phyloP scores from a whole-genome alignment of 305 asterid genomes.

The Salvia sclarea region DNA sequence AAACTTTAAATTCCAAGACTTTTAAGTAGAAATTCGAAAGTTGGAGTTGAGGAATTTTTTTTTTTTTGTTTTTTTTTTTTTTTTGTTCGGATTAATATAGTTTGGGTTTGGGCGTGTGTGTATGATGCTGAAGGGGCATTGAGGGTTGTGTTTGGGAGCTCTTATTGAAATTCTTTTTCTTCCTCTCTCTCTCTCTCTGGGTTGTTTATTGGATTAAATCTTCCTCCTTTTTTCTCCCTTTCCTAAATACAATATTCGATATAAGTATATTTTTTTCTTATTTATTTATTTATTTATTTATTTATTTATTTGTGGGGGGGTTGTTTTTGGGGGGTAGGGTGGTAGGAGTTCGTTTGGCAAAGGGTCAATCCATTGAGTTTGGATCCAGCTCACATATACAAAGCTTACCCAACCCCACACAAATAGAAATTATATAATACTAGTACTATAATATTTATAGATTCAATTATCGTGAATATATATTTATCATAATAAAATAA shows the following conservation, averaged over 20 bases:
- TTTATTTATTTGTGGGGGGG: not conserved
- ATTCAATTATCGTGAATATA: too few species aligned
- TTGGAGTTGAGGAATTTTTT: not conserved
- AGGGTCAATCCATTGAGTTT: constrained; percentile 49
- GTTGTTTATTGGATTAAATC: too few species aligned
- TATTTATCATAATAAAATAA: too few species aligned
- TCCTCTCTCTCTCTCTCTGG: too few species aligned
- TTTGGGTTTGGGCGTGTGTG: not conserved
- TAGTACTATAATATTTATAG: too few species aligned
- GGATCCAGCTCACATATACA: constrained; percentile 72
- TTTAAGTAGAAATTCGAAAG: not conserved
- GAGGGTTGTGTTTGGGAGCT: constrained; percentile 27
- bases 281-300: too few species aligned
- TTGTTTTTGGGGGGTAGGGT: too few species aligned
- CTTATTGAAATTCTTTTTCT: constrained; percentile 18
- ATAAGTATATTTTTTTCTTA: too few species aligned
- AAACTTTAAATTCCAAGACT: not conserved
- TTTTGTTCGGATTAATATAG: constrained; percentile 30
- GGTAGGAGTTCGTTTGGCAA: constrained; percentile 26
- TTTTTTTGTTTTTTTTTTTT: too few species aligned
- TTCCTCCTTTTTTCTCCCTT: too few species aligned
- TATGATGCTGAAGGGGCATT: constrained; percentile 31
- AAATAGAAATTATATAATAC: constrained; percentile 32
- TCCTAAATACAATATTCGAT: too few species aligned
- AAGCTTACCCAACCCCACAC: constrained; percentile 57